phyloP scores from a whole-genome alignment of 148 eudicot genomes.

The Salicornia ramosissima region DNA sequence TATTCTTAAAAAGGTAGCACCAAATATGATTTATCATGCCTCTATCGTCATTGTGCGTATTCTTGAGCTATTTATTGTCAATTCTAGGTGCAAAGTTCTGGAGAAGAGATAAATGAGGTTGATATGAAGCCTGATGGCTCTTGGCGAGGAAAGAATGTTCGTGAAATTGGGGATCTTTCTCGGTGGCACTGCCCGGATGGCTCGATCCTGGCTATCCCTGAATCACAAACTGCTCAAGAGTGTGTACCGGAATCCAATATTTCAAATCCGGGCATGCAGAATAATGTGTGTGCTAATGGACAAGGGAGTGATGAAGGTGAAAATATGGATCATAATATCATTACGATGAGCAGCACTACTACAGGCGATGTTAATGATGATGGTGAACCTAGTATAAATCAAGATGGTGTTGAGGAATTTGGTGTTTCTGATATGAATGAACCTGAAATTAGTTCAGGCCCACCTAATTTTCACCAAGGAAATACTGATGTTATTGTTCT shows the following conservation, averaged over 20 bases:
- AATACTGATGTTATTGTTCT: conserved; percentile 63
- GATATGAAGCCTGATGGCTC: conserved; percentile 60
- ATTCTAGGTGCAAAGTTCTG: conserved; percentile 43
- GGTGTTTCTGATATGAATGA: conserved; percentile 36
- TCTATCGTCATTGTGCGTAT: conserved; percentile 8
- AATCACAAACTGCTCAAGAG: conserved; percentile 37
- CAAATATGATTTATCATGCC: conserved; percentile 1
- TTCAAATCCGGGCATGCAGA: conserved; percentile 36
- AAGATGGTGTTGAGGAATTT: conserved; percentile 39
- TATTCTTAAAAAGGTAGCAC: conserved; percentile 47
- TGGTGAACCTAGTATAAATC: conserved; percentile 51
- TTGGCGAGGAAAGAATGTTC: conserved; percentile 51
- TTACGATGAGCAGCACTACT: conserved; percentile 78
- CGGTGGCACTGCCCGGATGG: conserved; percentile 85
- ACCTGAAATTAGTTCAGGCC: conserved; percentile 41
- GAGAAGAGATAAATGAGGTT: conserved; percentile 56
- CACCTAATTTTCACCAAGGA: conserved; percentile 22
- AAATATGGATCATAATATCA: conserved; percentile 37
- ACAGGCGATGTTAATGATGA: conserved; percentile 55
- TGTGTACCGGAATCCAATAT: conserved; percentile 34
- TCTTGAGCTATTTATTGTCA: conserved; percentile 5
- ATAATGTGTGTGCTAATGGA: conserved; percentile 38
- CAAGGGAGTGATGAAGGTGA: conserved; percentile 28
- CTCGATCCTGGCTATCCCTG: conserved; percentile 26
- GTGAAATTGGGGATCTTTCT: conserved; percentile 47